Percentiles rank a stretch among this genome's conserved stretches.
phyloP scores from a whole-genome alignment of 2,329 filamentous ascomycete species.

The Talaromyces islandicus region DNA sequence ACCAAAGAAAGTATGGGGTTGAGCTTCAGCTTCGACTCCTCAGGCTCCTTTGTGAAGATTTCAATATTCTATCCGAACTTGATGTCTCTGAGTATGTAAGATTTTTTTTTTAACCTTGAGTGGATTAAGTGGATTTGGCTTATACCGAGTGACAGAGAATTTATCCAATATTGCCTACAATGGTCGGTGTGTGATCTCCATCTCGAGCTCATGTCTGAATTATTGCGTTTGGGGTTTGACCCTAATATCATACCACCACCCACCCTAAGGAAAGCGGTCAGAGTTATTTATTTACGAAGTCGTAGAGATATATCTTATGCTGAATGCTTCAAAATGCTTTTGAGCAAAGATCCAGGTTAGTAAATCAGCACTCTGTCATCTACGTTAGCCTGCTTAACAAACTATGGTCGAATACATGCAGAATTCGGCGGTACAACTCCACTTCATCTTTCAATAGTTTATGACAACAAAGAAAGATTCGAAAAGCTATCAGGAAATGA shows the following conservation, averaged over 20 bases:
- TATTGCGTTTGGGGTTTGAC: background rate
- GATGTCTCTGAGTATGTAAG: background rate
- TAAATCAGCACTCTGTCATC: background rate
- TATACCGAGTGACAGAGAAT: background rate
- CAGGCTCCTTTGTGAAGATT: background rate
- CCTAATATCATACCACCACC: background rate
- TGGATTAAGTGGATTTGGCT: background rate
- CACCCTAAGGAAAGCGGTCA: too few relatives aligned
- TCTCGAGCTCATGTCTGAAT: background rate
- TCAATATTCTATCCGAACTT: background rate
- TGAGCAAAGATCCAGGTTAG: background rate
- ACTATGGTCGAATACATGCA: background rate
- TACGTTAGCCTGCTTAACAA: background rate
- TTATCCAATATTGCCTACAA: background rate
- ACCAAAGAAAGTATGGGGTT: background rate
- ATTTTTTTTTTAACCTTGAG: background rate
- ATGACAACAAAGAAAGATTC: background rate
- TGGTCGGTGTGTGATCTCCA: background rate
- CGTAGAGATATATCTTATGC: too few relatives aligned
- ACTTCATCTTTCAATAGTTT: background rate
- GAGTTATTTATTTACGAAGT: too few relatives aligned
- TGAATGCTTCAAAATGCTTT: background rate
- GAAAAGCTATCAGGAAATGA: background rate
- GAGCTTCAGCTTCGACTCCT: background rate
- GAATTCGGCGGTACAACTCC: background rate